Evolutionary conservation across 1,284 basidiomycete genomes (phyloP), one percentile per base, ranked within the genome.

Genomic region (Trametes polyzona): DNA sequence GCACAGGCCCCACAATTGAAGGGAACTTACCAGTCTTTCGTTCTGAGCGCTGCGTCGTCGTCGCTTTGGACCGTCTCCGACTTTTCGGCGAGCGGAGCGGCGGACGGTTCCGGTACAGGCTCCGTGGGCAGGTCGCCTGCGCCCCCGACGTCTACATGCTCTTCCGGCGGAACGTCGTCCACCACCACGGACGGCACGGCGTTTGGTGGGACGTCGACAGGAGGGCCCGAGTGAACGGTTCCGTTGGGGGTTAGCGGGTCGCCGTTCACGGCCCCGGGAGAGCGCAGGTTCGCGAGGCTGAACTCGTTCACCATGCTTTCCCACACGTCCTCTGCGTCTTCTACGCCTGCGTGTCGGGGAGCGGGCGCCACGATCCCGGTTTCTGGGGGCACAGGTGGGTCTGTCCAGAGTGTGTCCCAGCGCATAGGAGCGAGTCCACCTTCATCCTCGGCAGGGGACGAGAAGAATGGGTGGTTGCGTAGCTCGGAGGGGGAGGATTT

Each of bases 401-500:
- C 58, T n/a, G 49, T 63, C 62, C 62, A 63, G 17, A 63, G 40
- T 12, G 62, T 55, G 32, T 60, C 62, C 62, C 62, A 63, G 2
- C 19, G n/a, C 14, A 60, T 48, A 16, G 55, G 42, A 6, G 37
- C n/a, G 2, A 17, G 9, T 7, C 17, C 41, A 8, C 29, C 27
- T 11, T 23, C 47, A 2, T 40, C 12, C 10, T 24, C 7, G 19
- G 24, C 2, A 2, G 36, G 16, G 19, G 51, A 4, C 3, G 62
- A 12, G 48, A 63, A 63, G 32, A 63, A 56, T 2, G 56, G n/a
- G 9, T 63, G 62, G 6, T 37, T 33, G 8, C 62, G 62, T 7
- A 63, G 44, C 33, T 63, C 50, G 27, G 55, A 43, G 1, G 62
- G 58, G 3, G 62, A 63, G 7, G 62, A 63, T 41, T 63, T 63